A percentile compares a stretch with the other conserved stretches of the same genome.
phyloP scores from a whole-genome alignment of 129 eudicot genomes.

The Helianthus tuberosus region DNA sequence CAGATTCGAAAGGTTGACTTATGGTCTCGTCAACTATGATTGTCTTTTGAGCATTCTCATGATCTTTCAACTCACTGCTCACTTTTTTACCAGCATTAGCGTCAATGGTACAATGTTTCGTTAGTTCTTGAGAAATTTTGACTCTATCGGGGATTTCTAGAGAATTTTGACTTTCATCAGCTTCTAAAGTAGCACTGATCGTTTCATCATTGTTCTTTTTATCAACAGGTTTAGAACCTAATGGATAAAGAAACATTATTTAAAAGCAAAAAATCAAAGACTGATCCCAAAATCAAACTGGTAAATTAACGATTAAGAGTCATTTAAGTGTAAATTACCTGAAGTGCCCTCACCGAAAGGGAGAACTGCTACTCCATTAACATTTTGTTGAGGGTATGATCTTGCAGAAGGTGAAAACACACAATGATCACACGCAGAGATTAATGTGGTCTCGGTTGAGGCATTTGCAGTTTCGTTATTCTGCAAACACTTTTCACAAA shows the following conservation, averaged over 20 bases:
- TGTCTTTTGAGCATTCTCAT: constrained; percentile 11
- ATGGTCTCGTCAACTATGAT: constrained; percentile 22
- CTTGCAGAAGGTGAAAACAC: constrained; percentile 25
- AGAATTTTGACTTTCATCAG: constrained; percentile 1
- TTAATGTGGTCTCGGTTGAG: constrained; percentile 24
- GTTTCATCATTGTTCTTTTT: constrained; percentile 17
- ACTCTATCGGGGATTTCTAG: constrained; percentile 16
- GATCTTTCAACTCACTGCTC: constrained; percentile 27
- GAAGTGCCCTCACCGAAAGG: constrained; percentile 42
- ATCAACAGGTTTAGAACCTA: constrained; percentile 26
- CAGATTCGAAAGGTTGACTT: constrained; percentile 3
- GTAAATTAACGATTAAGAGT: neutral
- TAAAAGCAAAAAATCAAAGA: neutral
- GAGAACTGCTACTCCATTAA: constrained; percentile 14
- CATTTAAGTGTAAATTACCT: constrained; percentile 19
- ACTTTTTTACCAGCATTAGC: constrained; percentile 19
- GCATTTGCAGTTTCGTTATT: constrained; percentile 34
- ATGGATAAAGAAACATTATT: neutral
- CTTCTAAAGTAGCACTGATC: constrained; percentile 11
- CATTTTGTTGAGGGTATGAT: constrained; percentile 5
- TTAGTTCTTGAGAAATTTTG: constrained; percentile 8
- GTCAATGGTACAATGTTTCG: neutral
- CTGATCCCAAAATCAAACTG: neutral
- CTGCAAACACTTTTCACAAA: constrained; percentile 42
- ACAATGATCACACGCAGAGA: constrained; percentile 24